Conservation (phyloP, 331 rosid species). For the Acacia concinna region DNA sequence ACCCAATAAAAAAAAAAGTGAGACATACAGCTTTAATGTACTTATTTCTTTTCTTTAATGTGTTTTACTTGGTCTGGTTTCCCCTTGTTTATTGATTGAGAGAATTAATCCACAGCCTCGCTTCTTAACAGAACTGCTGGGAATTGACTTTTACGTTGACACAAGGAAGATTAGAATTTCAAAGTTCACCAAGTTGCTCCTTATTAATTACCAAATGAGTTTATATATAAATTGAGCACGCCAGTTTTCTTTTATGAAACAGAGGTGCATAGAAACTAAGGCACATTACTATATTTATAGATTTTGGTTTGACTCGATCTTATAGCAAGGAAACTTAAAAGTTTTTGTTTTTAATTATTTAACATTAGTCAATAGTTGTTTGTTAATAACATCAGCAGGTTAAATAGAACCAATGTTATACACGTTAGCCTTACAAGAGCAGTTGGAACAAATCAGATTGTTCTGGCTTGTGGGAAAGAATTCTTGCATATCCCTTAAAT, state of each 20-base stretch:
- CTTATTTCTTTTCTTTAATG: not conserved
- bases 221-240: not conserved
- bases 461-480: not conserved
- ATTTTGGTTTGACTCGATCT: not conserved
- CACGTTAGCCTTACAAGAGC: not conserved
- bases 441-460: not conserved
- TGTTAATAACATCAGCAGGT: not conserved
- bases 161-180: not conserved
- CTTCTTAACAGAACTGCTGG: not conserved
- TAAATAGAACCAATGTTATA: not conserved
- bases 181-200: not conserved
- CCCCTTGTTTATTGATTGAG: not conserved
- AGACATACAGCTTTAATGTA: not conserved
- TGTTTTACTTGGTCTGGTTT: not conserved
- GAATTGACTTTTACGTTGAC: not conserved
- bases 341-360: not conserved
- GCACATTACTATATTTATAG: not conserved
- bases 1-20: not conserved
- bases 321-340: not conserved
- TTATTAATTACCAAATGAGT: not conserved
- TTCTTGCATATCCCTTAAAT: not conserved
- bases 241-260: not conserved
- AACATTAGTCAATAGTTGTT: not conserved
- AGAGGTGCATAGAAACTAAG: not conserved
- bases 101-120: constrained; percentile 20